Evolutionary conservation across 2,329 filamentous ascomycete genomes (phyloP), one percentile per base, ranked within the genome.

Genomic region (Lachnellula subtilissima): DNA sequence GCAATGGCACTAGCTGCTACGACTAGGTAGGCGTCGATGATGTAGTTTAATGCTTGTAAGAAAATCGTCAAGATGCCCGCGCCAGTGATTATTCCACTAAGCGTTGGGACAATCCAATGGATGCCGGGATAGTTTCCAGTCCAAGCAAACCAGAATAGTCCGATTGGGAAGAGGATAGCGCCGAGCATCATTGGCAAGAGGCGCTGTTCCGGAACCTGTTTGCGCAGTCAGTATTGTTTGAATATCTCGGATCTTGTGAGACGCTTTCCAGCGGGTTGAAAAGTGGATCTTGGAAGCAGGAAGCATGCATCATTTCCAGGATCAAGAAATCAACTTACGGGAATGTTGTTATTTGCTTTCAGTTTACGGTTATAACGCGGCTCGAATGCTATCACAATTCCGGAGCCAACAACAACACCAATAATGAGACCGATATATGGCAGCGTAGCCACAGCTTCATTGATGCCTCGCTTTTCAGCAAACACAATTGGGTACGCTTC

Each of bases 1-100:
- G 64, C 62, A 15, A 65, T 57, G 8, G 62, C 56, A 12, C 56
- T 60, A 0, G 61, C 61, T 11, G 58, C 61, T 7, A 63, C 19
- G 67, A 58, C 56, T 4, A 61, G 36, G 51, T 60, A 62, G 4
- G 60, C 53, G 51, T 64, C 61, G 15, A 63, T 54, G 5, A 64
- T 48, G 45, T 60, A 62, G 17, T 62, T 62, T 2, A 64, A 42
- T 4, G 56, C 53, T 46, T 59, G 53, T 19, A 84, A 75, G 62
- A 86, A 86, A 4, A 86, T 72, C 54, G 77, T 82, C 4, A 85
- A 68, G 59, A 84, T 84, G 1, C 82, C 82, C 73, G 78, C 82
- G 0, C 79, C 79, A 63, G 85, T 85, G 0, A 78, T 71, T 4
- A 83, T 70, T 14, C 82, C 78, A 14, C 49, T 52, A n/a, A 63